phyloP scores from a whole-genome alignment of 2,329 filamentous ascomycete species.

The Xylaria hypoxylon region DNA sequence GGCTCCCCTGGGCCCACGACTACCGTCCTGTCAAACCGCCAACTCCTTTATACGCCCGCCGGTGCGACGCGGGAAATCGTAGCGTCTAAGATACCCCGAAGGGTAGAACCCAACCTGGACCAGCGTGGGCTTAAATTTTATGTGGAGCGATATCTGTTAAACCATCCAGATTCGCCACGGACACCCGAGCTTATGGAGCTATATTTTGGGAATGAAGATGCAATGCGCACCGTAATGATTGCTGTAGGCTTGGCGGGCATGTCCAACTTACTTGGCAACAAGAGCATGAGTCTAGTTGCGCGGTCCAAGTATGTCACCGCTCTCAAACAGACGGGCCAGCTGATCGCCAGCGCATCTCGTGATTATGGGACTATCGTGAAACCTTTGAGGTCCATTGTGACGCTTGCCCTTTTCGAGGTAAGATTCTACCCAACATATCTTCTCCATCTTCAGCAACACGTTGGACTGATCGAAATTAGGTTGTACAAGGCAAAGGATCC shows the following conservation, averaged over 20 bases:
- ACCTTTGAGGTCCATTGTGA: constrained; percentile 64
- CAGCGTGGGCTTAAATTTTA: constrained; percentile 65
- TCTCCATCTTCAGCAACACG: not conserved
- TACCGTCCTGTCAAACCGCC: constrained; percentile 34
- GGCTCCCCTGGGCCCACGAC: constrained; percentile 23
- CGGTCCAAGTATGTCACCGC: constrained; percentile 66
- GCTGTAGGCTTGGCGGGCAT: constrained; percentile 70
- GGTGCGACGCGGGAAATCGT: constrained; percentile 34
- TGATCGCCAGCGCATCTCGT: constrained; percentile 54
- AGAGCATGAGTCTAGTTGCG: constrained; percentile 59
- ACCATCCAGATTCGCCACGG: constrained; percentile 63
- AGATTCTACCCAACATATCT: constrained; percentile 10
- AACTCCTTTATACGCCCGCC: not conserved
- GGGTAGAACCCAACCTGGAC: constrained; percentile 57
- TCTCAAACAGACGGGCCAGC: constrained; percentile 59
- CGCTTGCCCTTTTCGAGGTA: constrained; percentile 73
- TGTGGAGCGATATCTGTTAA: constrained; percentile 62
- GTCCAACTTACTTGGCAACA: constrained; percentile 63
- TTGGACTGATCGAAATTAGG: constrained; percentile 43
- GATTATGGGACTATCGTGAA: constrained; percentile 52
- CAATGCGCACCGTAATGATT: constrained; percentile 62
- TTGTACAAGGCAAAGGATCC: constrained; percentile 59
- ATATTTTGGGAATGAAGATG: constrained; percentile 53
- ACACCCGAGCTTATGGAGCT: constrained; percentile 54
- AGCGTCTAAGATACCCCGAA: constrained; percentile 46